Base-by-base conservation (phyloP, 768 basidiomycete genomes). In the Lactifluus rugatus region DNA sequence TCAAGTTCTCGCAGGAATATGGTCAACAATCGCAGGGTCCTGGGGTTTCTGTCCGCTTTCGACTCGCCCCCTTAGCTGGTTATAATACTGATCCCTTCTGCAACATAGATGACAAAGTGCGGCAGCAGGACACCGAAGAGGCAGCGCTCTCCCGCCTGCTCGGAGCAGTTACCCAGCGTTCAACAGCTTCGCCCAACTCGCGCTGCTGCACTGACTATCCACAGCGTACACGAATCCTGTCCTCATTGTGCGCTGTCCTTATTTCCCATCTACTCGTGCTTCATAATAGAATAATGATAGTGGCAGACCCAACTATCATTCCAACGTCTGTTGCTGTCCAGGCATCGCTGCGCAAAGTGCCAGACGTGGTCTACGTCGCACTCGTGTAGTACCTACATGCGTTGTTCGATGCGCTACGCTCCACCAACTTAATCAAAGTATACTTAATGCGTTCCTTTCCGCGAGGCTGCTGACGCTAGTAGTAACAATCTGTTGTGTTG, bases 331-430 rank as follows among this genome's bases (percentile, higher is more conserved):
- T 95, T 26, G 82, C 80, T n/a, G 83, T 93, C 1, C 84, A 89
- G 61, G 78, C 97, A 5, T 95, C 92, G 5, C 70, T 98, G 58
- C 89, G 95, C 13, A 88, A 97, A 63, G 95, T 99, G 0, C 95
- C 95, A 1, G 92, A 98, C 67, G 77, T 74, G 4, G 84, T 95
- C 58, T 80, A 83, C 3, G 73, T 73, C 16, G 73, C 79, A 9
- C 72, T 98, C 17, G 76, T 81, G 55, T 69, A 75, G 3, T 79
- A 87, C 66, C 72, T 97, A 1, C 66, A 73, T 26, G 65, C 67
- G 0, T 77, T 81, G 1, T 98, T 95, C 68, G 65, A 73, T 31
- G 66, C 65, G 8, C 71, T 92, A 1, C 65, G 75, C 17, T 89
- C 89, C 1, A 81, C 84, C 1, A 95, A 97, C 69, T 70, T 70